Conservation (phyloP, 2,329 filamentous ascomycete species). For the Aspergillus jensenii region DNA sequence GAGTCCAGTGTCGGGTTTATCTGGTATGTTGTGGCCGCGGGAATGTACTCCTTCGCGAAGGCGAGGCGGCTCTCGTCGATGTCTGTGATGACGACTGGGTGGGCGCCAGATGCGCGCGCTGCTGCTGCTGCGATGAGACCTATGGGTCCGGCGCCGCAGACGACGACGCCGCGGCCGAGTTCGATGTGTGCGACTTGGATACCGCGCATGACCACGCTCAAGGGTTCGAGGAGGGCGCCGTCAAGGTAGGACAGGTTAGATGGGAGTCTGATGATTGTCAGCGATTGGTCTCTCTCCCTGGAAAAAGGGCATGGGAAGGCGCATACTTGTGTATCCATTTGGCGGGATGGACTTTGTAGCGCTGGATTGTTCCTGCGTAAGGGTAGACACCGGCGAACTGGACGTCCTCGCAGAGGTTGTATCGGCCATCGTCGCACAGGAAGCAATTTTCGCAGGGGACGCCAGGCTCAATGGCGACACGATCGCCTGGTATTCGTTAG, state of each 20-base stretch:
- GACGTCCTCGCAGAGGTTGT: constrained; percentile 64
- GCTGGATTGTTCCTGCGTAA: constrained; percentile 59
- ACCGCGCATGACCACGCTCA: constrained; percentile 64
- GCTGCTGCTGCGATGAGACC: constrained; percentile 59
- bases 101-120: constrained; percentile 61
- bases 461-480: constrained; percentile 66
- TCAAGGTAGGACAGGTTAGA: constrained; percentile 57
- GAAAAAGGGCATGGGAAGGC: neutral
- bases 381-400: constrained; percentile 63
- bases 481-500: constrained; percentile 49
- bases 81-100: constrained; percentile 65
- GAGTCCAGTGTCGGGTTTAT: constrained; percentile 48
- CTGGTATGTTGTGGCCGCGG: constrained; percentile 55
- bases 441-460: constrained; percentile 63
- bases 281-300: no score
- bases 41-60: constrained; percentile 60
- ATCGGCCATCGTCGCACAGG: constrained; percentile 59
- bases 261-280: constrained; percentile 43
- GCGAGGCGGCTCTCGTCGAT: constrained; percentile 56
- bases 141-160: constrained; percentile 65
- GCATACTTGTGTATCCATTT: constrained; percentile 54
- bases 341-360: constrained; percentile 62
- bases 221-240: constrained; percentile 64
- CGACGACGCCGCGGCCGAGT: constrained; percentile 55
- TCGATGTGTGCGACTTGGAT: constrained; percentile 54